Conservation (phyloP, 306 rosid species). For the Cucumis melo region DNA sequence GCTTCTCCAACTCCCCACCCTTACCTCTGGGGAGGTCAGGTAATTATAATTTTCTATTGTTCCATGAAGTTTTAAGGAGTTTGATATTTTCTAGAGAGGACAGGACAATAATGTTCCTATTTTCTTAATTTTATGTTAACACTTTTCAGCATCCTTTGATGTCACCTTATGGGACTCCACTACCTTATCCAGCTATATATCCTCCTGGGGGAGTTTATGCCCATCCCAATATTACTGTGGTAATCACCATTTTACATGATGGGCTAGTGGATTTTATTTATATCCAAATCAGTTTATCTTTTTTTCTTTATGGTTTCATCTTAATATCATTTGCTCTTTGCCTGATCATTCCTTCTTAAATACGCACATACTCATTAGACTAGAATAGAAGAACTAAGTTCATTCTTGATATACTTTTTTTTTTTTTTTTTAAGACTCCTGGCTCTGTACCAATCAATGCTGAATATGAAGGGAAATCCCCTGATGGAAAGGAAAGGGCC, state of each 20-base stretch:
- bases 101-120: not conserved
- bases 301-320: not conserved
- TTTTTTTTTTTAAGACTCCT: slow-evolving; percentile 35
- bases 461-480: slow-evolving; percentile 50
- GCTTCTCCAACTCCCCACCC: slow-evolving; percentile 87
- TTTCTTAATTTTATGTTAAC: not conserved
- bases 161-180: slow-evolving; percentile 90
- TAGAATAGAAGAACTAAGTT: slow-evolving; percentile 3
- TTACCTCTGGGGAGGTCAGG: slow-evolving; percentile 96
- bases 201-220: slow-evolving; percentile 89
- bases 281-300: not conserved
- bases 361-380: not conserved
- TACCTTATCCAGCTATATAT: slow-evolving; percentile 83
- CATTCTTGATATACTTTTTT: slow-evolving; percentile 5
- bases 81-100: not conserved
- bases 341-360: not conserved
- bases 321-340: not conserved
- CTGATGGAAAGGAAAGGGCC: slow-evolving; percentile 62
- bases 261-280: not conserved
- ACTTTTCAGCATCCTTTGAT: slow-evolving; percentile 77
- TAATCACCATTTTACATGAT: slow-evolving; percentile 14
- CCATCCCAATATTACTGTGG: slow-evolving; percentile 84
- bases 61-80: slow-evolving; percentile 1
- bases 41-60: slow-evolving; percentile 11
- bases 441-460: slow-evolving; percentile 23